Evolutionary conservation across 352 stramenopile species (phyloP).

Genomic region (Salisapilia sapeloensis): DNA sequence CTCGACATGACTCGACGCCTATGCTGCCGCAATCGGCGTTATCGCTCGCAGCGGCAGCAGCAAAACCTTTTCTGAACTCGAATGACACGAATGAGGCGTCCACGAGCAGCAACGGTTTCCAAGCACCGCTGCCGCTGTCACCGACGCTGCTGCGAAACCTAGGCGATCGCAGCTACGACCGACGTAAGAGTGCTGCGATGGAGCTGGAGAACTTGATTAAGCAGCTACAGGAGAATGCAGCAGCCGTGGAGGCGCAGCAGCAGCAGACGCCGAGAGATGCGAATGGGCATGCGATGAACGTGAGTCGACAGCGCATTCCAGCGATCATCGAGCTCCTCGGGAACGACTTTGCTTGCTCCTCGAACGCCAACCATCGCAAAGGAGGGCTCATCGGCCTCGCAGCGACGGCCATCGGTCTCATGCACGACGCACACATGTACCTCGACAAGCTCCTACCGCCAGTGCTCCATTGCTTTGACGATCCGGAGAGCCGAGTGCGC

Average conservation of each 20-base stretch:
- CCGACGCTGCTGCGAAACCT: constrained; percentile 80
- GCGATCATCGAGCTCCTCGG: constrained; percentile 93
- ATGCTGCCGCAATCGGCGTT: constrained; percentile 41
- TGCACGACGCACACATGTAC: constrained; percentile 82
- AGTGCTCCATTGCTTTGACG: constrained; percentile 98
- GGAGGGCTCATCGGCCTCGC: constrained; percentile 97
- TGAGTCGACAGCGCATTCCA: constrained; percentile 69
- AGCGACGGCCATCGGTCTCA: constrained; percentile 94
- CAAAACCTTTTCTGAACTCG: constrained; percentile 23
- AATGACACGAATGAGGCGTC: constrained; percentile 9
- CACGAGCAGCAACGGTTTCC: constrained; percentile 7
- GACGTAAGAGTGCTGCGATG: constrained; percentile 96
- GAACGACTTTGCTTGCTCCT: constrained; percentile 96
- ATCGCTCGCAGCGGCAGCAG: constrained; percentile 20
- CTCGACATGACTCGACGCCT: constrained; percentile 8
- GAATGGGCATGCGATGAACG: constrained; percentile 12
- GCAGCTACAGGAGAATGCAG: constrained; percentile 88
- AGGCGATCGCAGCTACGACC: constrained; percentile 97
- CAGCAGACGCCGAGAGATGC: constrained; percentile 16
- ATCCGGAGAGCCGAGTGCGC: constrained; percentile 92
- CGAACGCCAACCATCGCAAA: constrained; percentile 98
- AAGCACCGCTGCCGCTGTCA: constrained; percentile 52
- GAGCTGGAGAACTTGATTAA: constrained; percentile 99
- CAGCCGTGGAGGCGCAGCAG: constrained; percentile 44
- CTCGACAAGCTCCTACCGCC: constrained; percentile 91